Conservation (phyloP, 2,329 filamentous ascomycete species). For the Hymenoscyphus fructigenus region DNA sequence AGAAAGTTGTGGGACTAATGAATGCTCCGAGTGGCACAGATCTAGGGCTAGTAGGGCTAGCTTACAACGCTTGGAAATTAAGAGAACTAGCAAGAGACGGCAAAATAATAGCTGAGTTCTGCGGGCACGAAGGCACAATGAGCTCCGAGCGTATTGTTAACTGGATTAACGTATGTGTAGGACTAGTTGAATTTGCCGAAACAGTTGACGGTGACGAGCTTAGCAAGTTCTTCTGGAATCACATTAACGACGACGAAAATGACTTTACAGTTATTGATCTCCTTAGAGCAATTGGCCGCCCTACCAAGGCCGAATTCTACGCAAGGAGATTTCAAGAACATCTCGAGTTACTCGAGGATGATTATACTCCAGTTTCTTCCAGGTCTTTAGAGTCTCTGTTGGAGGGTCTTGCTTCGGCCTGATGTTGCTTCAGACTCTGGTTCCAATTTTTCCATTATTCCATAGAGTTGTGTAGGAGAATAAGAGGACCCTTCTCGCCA, state of each 20-base stretch:
- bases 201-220: background rate
- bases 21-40: background rate
- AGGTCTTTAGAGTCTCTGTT: too few species aligned
- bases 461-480: too few species aligned
- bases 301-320: background rate
- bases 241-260: background rate
- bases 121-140: background rate
- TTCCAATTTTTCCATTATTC: too few species aligned
- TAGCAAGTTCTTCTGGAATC: background rate
- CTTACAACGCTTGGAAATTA: background rate
- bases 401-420: too few species aligned
- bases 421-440: too few species aligned
- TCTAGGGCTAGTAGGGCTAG: background rate
- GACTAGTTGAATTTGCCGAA: constrained; percentile 2
- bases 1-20: background rate
- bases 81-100: background rate
- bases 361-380: too few species aligned
- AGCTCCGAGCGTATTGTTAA: background rate
- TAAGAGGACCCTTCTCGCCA: too few species aligned
- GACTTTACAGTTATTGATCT: background rate
- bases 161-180: background rate
- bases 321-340: background rate
- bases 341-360: background rate
- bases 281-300: background rate
- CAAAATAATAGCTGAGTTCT: background rate